Evolutionary conservation across 75 land plant species (phyloP).

Genomic region (Pinus tabuliformis): DNA sequence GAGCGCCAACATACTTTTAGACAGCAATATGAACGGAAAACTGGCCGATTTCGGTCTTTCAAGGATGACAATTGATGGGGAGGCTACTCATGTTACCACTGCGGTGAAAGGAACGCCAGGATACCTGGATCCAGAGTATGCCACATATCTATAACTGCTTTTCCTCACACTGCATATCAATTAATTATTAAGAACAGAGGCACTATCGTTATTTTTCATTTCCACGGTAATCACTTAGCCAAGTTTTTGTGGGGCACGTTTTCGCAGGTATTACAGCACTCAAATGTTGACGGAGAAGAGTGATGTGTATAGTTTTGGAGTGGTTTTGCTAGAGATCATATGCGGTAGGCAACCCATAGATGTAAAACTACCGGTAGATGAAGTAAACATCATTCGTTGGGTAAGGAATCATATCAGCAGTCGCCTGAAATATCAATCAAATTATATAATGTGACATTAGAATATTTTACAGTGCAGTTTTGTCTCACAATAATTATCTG

Average conservation of each 20-base stretch:
- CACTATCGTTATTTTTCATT: too few relatives aligned
- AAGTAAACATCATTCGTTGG: not conserved
- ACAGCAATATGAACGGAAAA: slow-evolving; percentile 23
- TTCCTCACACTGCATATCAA: not conserved
- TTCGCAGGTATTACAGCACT: slow-evolving; percentile 9
- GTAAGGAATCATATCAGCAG: not conserved
- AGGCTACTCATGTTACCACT: slow-evolving; percentile 21
- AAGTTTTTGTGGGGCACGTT: too few relatives aligned
- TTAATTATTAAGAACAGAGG: too few relatives aligned
- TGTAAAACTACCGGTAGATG: not conserved
- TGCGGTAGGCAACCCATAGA: slow-evolving; percentile 1
- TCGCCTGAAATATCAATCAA: not conserved
- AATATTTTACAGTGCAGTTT: too few relatives aligned
- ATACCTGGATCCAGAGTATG: slow-evolving; percentile 41
- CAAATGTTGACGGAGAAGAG: slow-evolving; percentile 16
- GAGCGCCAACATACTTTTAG: slow-evolving; percentile 30
- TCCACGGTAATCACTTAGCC: too few relatives aligned
- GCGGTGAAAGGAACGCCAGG: slow-evolving; percentile 27
- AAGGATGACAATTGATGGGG: slow-evolving; percentile 21
- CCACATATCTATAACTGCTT: not conserved
- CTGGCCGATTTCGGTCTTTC: slow-evolving; percentile 43
- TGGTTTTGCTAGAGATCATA: slow-evolving; percentile 8
- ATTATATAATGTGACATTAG: not conserved
- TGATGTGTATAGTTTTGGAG: slow-evolving; percentile 24
- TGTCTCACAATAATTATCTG: too few relatives aligned